Evolutionary conservation across 2,329 filamentous ascomycete species (phyloP).

Genomic region (Penicillium sp.): DNA sequence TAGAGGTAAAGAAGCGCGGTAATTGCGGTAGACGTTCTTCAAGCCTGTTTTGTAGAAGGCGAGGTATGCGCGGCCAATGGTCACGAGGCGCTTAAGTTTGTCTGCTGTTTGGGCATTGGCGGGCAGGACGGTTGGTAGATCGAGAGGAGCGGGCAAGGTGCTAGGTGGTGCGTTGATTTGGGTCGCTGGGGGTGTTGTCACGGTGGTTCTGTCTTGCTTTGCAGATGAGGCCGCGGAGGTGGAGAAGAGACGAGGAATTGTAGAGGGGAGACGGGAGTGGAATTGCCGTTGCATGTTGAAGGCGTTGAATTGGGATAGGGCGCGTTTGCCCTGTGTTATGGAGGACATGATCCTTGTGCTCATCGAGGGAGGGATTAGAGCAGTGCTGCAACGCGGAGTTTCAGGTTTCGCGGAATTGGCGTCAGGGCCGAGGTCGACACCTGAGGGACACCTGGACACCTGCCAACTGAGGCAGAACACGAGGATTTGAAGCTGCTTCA

Average conservation of each 20-base stretch:
- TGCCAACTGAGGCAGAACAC: background rate
- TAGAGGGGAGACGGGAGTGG: background rate
- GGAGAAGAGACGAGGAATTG: conserved; percentile 11
- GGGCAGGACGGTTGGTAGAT: conserved; percentile 56
- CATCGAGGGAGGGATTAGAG: background rate
- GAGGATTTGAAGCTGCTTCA: no score
- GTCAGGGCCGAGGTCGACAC: background rate
- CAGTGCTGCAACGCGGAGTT: background rate
- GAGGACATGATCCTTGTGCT: conserved; percentile 11
- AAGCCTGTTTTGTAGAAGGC: conserved; percentile 86
- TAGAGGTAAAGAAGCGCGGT: conserved; percentile 37
- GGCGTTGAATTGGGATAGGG: conserved; percentile 4
- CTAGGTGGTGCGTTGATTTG: conserved; percentile 68
- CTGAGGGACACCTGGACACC: background rate
- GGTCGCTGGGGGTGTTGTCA: conserved; percentile 13
- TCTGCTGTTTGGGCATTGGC: conserved; percentile 43
- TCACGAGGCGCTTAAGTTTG: conserved; percentile 34
- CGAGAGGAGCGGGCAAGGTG: conserved; percentile 69
- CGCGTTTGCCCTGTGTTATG: conserved; percentile 5
- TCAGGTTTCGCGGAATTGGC: background rate
- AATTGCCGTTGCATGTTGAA: background rate
- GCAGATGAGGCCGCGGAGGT: conserved; percentile 14
- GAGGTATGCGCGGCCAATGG: conserved; percentile 71
- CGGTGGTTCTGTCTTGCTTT: conserved; percentile 5
- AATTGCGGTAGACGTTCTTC: conserved; percentile 69